Base-by-base conservation (phyloP, 495 filamentous ascomycete species). In the Tuber microsphaerosporum region DNA sequence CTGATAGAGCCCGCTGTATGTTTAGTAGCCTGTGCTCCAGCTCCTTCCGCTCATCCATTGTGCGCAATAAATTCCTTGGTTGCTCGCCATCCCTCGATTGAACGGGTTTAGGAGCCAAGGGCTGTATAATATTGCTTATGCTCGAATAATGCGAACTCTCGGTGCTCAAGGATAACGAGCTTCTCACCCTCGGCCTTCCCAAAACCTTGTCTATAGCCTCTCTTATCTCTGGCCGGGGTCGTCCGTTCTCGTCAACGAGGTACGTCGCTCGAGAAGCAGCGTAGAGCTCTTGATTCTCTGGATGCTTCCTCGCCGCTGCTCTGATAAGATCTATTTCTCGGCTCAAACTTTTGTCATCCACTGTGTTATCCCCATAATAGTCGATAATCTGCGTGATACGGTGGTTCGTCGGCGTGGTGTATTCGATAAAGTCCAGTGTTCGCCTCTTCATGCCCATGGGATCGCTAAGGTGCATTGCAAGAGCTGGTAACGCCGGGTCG, bases 381-480 rank as follows among this genome's bases (percentile, higher is more conserved):
- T 71, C 69, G 41, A 77, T 77, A 65, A 77, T 77, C 26, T 74
- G 69, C 17, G 72, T 77, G 73, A 77, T 74, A 16, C 68, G 46
- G 22, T 39, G 73, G 69, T 65, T 72, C 6, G 69, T 70, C 22
- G 72, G 46, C 26, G 72, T 14, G 10, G 46, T 41, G 31, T 77
- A 74, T 41, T 74, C 45, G 42, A 77, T 71, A 61, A 68, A 76
- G 34, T 71, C 75, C 17, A 76, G 37, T 26, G 72, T 74, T 44
- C 34, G 61, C 34, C 72, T 70, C 34, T 45, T 74, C 61, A 68
- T 43, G 12, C 73, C 56, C 39, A 39, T 70, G 19, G 48, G 20
- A 0, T 46, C 56, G 56, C 70, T 56, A 69, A 73, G 56, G 51
- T 73, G 41, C 71, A 76, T 69, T 20, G 75, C 44, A 19, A 70